These are phyloP conservation scores for Geum urbanum DNA, from an alignment of 306 rosid genomes.

Conservation along the genomic window DNA sequence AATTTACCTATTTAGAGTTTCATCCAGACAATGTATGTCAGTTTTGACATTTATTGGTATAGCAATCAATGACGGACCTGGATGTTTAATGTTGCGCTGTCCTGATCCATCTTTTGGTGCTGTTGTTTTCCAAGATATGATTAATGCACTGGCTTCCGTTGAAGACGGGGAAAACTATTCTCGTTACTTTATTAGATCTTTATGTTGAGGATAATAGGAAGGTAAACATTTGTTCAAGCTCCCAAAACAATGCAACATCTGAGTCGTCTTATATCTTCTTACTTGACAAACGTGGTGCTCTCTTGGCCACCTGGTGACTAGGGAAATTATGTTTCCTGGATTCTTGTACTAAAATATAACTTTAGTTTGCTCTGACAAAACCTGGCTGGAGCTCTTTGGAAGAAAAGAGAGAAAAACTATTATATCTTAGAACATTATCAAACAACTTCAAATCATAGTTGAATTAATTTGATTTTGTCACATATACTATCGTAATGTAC, in stretches of 20 bases:
- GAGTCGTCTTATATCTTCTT: neutral
- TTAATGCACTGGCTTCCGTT: slow-evolving; percentile 41
- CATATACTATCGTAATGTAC: neutral
- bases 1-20: too few relatives aligned
- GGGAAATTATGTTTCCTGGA: neutral
- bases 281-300: neutral
- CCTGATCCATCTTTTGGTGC: slow-evolving; percentile 87
- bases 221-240: slow-evolving; percentile 34
- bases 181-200: slow-evolving; percentile 77
- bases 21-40: too few relatives aligned
- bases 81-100: slow-evolving; percentile 85
- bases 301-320: neutral
- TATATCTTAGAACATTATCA: neutral
- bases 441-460: neutral
- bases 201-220: slow-evolving; percentile 88
- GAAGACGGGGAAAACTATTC: slow-evolving; percentile 67
- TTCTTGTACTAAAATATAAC: neutral
- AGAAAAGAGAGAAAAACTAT: neutral
- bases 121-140: slow-evolving; percentile 81
- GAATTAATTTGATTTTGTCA: too few relatives aligned
- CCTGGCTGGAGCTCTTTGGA: neutral
- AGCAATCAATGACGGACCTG: slow-evolving; percentile 86
- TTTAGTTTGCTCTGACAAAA: neutral
- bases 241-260: neutral
- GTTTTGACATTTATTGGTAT: slow-evolving; percentile 39